Evolutionary conservation across 805 yeast species (phyloP).

Genomic region (Metschnikowia kofuensis): DNA sequence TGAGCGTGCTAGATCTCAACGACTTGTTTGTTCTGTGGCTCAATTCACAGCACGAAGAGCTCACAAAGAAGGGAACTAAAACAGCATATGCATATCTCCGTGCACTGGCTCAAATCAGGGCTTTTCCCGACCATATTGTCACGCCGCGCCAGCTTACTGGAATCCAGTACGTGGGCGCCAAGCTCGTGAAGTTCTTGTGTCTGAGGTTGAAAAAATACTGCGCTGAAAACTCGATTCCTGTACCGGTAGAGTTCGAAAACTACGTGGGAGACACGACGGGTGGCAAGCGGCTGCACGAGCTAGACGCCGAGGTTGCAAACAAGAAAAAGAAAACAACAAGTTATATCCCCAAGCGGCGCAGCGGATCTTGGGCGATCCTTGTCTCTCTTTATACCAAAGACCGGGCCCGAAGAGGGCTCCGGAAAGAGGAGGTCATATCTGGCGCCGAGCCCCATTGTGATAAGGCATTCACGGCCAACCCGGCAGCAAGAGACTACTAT

Average conservation of each 20-base stretch:
- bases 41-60: slow-evolving; percentile 47
- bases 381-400: slow-evolving; percentile 55
- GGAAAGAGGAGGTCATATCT: slow-evolving; percentile 56
- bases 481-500: slow-evolving; percentile 59
- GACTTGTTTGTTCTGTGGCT: slow-evolving; percentile 57
- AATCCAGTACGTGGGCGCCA: slow-evolving; percentile 71
- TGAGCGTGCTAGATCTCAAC: slow-evolving; percentile 40
- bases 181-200: slow-evolving; percentile 53
- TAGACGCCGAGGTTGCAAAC: slow-evolving; percentile 11
- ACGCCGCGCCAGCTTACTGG: slow-evolving; percentile 57
- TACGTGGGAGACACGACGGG: slow-evolving; percentile 11
- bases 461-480: slow-evolving; percentile 55
- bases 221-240: slow-evolving; percentile 42
- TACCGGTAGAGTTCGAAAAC: slow-evolving; percentile 39
- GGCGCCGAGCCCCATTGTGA: slow-evolving; percentile 56
- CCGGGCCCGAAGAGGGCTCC: slow-evolving; percentile 50
- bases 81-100: slow-evolving; percentile 49
- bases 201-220: slow-evolving; percentile 54
- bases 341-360: slow-evolving; percentile 70
- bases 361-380: slow-evolving; percentile 84
- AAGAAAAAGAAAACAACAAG: slow-evolving; percentile 16
- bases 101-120: slow-evolving; percentile 53
- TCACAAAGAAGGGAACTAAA: slow-evolving; percentile 49
- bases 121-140: slow-evolving; percentile 42
- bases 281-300: slow-evolving; percentile 14